Conservation (phyloP, 2,329 filamentous ascomycete genomes). For the Sporothrix luriei region DNA sequence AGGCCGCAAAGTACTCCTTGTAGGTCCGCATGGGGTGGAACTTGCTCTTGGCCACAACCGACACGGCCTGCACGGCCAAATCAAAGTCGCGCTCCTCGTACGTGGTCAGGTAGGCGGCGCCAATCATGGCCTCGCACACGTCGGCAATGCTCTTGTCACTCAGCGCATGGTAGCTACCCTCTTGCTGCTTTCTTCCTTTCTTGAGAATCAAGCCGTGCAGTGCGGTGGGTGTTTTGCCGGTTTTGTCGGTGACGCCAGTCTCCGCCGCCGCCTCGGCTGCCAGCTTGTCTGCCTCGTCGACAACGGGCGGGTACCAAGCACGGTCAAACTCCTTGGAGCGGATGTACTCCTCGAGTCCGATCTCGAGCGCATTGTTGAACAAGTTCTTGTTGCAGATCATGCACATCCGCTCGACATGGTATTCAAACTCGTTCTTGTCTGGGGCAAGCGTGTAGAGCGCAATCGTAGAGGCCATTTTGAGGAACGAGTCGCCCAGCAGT, state of each 20-base stretch:
- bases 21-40: conserved; percentile 72
- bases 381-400: conserved; percentile 91
- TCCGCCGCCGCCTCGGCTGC: not conserved
- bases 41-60: conserved; percentile 66
- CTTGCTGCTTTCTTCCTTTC: conserved; percentile 66
- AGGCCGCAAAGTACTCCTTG: conserved; percentile 71
- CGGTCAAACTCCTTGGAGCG: conserved; percentile 82
- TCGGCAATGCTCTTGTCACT: conserved; percentile 91
- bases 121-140: conserved; percentile 92
- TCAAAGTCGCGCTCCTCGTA: conserved; percentile 52
- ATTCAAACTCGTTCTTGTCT: conserved; percentile 78
- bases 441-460: conserved; percentile 77
- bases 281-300: conserved; percentile 28
- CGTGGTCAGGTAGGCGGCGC: conserved; percentile 69
- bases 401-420: conserved; percentile 87
- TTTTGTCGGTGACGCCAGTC: not conserved
- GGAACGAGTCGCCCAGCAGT: conserved; percentile 87
- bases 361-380: conserved; percentile 71
- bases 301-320: conserved; percentile 78
- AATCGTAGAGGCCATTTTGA: conserved; percentile 95
- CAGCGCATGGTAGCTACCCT: conserved; percentile 63
- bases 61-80: conserved; percentile 65
- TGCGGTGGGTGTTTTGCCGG: not conserved
- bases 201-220: conserved; percentile 64
- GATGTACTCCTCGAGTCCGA: conserved; percentile 71